These are phyloP conservation scores for Trichoderma sp. DNA, from an alignment of 2,329 filamentous ascomycete genomes.

Conservation along the genomic window DNA sequence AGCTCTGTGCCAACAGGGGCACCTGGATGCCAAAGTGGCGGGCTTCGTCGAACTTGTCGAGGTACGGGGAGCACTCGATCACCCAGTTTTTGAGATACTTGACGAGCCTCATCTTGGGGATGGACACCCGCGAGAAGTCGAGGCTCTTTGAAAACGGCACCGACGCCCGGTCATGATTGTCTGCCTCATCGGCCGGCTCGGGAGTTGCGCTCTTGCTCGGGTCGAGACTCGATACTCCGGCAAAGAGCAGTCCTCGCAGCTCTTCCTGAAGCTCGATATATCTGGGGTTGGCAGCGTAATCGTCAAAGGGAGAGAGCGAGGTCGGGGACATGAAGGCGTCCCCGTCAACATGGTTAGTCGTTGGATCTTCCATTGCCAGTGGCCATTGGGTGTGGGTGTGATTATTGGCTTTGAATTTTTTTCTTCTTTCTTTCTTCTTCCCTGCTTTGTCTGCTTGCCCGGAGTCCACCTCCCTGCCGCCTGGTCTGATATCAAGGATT, in stretches of 20 bases:
- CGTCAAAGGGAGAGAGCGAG: conserved; percentile 30
- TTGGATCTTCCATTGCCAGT: conserved; percentile 12
- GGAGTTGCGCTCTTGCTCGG: conserved; percentile 31
- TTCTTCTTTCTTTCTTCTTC: background rate
- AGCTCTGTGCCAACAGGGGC: conserved; percentile 46
- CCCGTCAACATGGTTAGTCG: conserved; percentile 1
- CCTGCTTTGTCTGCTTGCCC: background rate
- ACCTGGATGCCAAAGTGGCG: conserved; percentile 52
- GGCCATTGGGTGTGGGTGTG: conserved; percentile 3
- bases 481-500: background rate
- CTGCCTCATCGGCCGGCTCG: conserved; percentile 20
- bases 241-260: conserved; percentile 42
- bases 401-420: background rate
- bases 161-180: background rate
- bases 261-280: conserved; percentile 46
- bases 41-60: conserved; percentile 56
- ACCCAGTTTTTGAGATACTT: conserved; percentile 49
- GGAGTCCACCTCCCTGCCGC: background rate
- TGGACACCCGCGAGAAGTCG: conserved; percentile 29
- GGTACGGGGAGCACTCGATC: conserved; percentile 45
- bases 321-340: conserved; percentile 21
- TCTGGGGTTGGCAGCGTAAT: conserved; percentile 37
- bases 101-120: conserved; percentile 28
- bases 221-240: conserved; percentile 27
- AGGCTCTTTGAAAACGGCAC: conserved; percentile 23